Conservation (phyloP, 768 basidiomycete species). For the Dacryopinax primogenitus region DNA sequence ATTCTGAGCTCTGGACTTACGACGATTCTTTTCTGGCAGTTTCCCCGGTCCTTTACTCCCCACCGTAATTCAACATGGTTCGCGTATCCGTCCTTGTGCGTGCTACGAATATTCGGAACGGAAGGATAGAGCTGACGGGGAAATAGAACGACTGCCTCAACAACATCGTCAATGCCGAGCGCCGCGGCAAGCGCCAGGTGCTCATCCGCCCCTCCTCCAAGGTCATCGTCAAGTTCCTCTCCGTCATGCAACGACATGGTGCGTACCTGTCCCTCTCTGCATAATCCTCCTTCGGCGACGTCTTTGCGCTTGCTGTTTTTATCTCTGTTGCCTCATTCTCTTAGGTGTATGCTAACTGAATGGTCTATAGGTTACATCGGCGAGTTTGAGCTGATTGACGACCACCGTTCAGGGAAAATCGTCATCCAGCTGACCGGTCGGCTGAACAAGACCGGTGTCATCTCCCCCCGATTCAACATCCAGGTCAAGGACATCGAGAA, state of each 20-base stretch:
- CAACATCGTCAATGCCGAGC: constrained; percentile 99
- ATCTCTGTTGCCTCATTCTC: constrained; percentile 14
- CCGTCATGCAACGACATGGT: constrained; percentile 99
- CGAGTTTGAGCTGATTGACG: constrained; percentile 97
- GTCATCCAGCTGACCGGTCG: constrained; percentile 97
- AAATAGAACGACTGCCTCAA: constrained; percentile 57
- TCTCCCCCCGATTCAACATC: constrained; percentile 98
- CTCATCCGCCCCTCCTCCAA: constrained; percentile 95
- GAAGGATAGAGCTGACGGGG: constrained; percentile 11
- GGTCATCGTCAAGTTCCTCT: constrained; percentile 94
- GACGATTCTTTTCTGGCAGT: constrained; percentile 21
- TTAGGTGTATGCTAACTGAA: constrained; percentile 34
- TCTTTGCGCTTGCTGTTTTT: constrained; percentile 3
- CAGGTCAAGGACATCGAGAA: constrained; percentile 82
- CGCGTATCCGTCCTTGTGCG: constrained; percentile 69
- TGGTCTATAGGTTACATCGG: constrained; percentile 73
- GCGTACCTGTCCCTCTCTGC: constrained; percentile 26
- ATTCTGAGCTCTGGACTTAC: constrained; percentile 47
- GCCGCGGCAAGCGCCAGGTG: constrained; percentile 98
- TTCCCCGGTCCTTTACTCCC: constrained; percentile 16
- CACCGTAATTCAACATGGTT: constrained; percentile 44
- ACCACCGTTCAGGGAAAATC: constrained; percentile 96
- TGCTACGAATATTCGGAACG: constrained; percentile 11
- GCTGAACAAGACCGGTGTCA: constrained; percentile 98
- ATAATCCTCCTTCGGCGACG: constrained; percentile 13